Evolutionary conservation across 352 stramenopile species (phyloP), one percentile per base, ranked within the genome.

Genomic region (Pythium scleroteichum): DNA sequence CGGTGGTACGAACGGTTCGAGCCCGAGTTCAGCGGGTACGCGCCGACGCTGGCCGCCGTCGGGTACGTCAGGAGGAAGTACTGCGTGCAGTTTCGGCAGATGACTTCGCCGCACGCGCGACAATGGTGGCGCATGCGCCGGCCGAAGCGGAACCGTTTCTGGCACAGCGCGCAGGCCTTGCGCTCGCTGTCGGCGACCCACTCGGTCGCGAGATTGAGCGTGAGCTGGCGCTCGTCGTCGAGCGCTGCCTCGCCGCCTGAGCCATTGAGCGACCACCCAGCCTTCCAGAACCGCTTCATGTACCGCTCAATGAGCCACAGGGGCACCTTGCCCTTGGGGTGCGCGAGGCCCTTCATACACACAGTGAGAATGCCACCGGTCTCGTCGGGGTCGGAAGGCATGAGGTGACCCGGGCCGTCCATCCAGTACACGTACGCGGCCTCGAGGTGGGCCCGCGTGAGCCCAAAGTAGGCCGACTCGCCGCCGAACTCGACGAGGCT

Each of bases 361-460:
- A 90, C 72, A n/a, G 84, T 73, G 24, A 88, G 63, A 56, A 86
- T 39, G 14, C 62, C 53, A 35, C 48, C 40, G 40, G 26, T 20
- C 7, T 47, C 44, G 20, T 47, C 17, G 26, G 29, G 26, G 14
- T 14, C 33, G 20, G 49, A 41, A 33, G 14, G 16, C 3, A 29
- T 38, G 29, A 40, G 50, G 6, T 71, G 56, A 20, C 72, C 65
- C 9, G 61, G 22, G n/a, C 57, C 59, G 47, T 91, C 81, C 65
- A 86, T 77, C 79, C 77, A 91, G 54, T 87, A 91, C 26, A 91
- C 77, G 39, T 87, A 82, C 32, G 78, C 79, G 32, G 62, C 71
- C 49, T 89, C 77, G 22, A 88, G 54, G 42, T 88, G 72, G n/a
- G 67, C 79, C 10, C 81, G 79, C 40, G 77, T 88, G 53, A 91